A percentile compares a stretch with the other conserved stretches of the same genome.
These are phyloP conservation scores for Juglanconis juglandina DNA, from an alignment of 2,329 filamentous ascomycete genomes.

Conservation along the genomic window DNA sequence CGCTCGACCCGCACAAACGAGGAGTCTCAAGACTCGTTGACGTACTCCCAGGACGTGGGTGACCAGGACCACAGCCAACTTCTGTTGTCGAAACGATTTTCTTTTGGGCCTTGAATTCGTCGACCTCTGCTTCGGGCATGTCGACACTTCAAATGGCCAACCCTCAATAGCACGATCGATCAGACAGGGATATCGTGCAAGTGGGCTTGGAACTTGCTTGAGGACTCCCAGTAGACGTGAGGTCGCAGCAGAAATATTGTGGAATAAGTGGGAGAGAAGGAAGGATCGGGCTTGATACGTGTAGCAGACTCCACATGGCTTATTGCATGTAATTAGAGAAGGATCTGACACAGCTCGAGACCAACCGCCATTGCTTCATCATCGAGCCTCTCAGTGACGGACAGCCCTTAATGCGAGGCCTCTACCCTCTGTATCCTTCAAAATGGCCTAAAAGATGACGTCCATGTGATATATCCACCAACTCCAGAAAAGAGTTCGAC, in stretches of 20 bases:
- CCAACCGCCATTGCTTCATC: slow-evolving; percentile 3
- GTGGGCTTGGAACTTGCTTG: background rate
- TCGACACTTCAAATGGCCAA: background rate
- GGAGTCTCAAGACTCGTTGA: slow-evolving; percentile 19
- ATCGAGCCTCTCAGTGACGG: background rate
- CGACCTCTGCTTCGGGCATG: background rate
- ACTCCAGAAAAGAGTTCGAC: too few species aligned
- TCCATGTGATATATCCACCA: background rate
- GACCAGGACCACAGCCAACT: background rate
- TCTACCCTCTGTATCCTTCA: background rate
- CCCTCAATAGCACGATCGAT: background rate
- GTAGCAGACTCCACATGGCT: background rate
- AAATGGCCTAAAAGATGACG: background rate
- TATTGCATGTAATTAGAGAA: background rate
- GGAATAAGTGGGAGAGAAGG: background rate
- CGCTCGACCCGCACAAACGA: slow-evolving; percentile 5
- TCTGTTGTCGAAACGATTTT: background rate
- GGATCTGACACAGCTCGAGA: background rate
- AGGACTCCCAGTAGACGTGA: too few species aligned
- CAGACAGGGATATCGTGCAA: too few species aligned
- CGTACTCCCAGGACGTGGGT: slow-evolving; percentile 16
- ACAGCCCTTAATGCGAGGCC: background rate
- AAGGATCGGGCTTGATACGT: background rate
- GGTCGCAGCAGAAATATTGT: background rate
- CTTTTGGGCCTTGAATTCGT: background rate